These are phyloP conservation scores for Cadophora luteo-olivacea DNA, from an alignment of 2,329 filamentous ascomycete genomes.

Conservation along the genomic window DNA sequence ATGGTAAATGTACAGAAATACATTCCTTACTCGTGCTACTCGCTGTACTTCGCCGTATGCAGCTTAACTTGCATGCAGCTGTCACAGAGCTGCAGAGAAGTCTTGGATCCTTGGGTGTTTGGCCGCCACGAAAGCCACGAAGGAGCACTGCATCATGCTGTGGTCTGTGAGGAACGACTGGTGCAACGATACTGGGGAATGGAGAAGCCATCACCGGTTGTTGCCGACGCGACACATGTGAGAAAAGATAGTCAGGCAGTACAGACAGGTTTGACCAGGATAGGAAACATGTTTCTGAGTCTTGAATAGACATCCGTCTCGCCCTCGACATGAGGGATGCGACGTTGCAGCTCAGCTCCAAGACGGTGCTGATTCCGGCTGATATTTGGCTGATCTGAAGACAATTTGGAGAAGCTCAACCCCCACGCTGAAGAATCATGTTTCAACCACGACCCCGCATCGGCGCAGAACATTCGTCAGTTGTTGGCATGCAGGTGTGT, in stretches of 20 bases:
- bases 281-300: constrained; percentile 8
- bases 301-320: neutral
- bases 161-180: neutral
- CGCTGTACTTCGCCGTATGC: constrained; percentile 12
- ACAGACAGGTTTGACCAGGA: neutral
- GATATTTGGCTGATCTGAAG: constrained; percentile 9
- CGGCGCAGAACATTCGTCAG: constrained; percentile 20
- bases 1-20: constrained; percentile 2
- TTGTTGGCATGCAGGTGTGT: constrained; percentile 17
- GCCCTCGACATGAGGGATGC: constrained; percentile 13
- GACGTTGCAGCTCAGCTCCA: constrained; percentile 10
- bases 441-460: constrained; percentile 31
- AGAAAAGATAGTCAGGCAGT: neutral
- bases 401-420: constrained; percentile 9
- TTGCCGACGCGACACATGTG: constrained; percentile 8
- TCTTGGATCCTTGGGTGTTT: constrained; percentile 7
- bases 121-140: constrained; percentile 18
- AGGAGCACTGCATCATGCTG: constrained; percentile 15
- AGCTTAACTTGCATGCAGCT: constrained; percentile 12
- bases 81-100: constrained; percentile 7
- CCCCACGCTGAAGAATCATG: constrained; percentile 31
- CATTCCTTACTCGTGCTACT: neutral
- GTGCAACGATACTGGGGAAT: constrained; percentile 14
- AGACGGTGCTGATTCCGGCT: constrained; percentile 10
- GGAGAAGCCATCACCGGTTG: constrained; percentile 3